Percentiles rank a stretch among this genome's conserved stretches.
Evolutionary conservation across 2,329 filamentous ascomycete genomes (phyloP).

Genomic region (Claviceps pusilla): DNA sequence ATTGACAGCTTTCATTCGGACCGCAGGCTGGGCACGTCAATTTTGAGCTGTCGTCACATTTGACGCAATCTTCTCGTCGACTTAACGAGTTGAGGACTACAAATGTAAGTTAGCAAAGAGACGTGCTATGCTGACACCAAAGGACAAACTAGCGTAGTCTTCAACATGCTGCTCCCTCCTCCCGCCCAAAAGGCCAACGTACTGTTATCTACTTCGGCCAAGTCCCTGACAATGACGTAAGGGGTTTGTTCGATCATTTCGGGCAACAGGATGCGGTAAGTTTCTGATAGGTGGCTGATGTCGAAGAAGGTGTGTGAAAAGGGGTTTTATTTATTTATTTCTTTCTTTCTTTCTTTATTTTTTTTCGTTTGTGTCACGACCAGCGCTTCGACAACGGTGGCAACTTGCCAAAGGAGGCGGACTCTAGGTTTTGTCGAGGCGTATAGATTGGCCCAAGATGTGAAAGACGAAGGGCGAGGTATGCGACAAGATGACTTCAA

Average conservation of each 20-base stretch:
- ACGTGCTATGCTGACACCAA: background rate
- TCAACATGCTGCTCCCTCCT: background rate
- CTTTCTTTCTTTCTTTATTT: background rate
- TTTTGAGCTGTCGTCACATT: slow-evolving; percentile 27
- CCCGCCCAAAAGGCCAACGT: slow-evolving; percentile 5
- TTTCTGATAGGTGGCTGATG: background rate
- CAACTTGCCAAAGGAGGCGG: background rate
- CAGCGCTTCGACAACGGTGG: background rate
- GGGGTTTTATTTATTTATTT: background rate
- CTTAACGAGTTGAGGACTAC: slow-evolving; percentile 19
- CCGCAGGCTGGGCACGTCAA: slow-evolving; percentile 31
- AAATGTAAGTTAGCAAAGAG: background rate
- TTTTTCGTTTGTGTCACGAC: background rate
- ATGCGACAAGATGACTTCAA: background rate
- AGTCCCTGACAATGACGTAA: slow-evolving; percentile 11
- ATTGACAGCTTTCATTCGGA: slow-evolving; percentile 27
- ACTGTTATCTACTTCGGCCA: slow-evolving; percentile 19
- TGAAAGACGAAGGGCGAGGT: background rate
- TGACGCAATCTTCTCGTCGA: slow-evolving; percentile 29
- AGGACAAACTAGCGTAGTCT: background rate
- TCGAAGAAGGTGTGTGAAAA: background rate
- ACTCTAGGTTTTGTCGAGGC: background rate
- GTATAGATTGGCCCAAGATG: background rate
- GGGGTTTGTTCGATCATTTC: slow-evolving; percentile 6
- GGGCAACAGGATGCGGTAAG: background rate